These are phyloP conservation scores for Colletotrichum tanaceti DNA, from an alignment of 2,329 filamentous ascomycete genomes.

Conservation along the genomic window DNA sequence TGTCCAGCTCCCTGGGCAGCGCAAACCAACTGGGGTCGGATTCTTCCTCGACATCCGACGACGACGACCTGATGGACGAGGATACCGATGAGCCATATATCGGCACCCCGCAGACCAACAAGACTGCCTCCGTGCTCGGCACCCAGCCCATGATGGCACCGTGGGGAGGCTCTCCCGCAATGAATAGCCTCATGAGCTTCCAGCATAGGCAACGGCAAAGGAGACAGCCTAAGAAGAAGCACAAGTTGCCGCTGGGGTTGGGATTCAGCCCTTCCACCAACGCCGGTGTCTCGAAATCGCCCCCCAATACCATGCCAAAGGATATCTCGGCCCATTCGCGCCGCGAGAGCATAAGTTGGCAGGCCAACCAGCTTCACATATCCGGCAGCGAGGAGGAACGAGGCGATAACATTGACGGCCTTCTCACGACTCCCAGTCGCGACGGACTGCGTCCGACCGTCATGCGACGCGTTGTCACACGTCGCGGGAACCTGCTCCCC, in stretches of 20 bases:
- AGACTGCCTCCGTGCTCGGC: slow-evolving; percentile 61
- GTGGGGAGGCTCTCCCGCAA: slow-evolving; percentile 77
- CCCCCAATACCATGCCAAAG: slow-evolving; percentile 64
- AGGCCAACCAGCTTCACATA: slow-evolving; percentile 88
- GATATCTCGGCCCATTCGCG: slow-evolving; percentile 64
- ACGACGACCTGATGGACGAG: slow-evolving; percentile 77
- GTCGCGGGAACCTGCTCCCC: slow-evolving; percentile 89
- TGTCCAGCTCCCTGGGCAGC: slow-evolving; percentile 84
- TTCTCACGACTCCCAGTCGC: slow-evolving; percentile 56
- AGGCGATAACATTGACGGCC: slow-evolving; percentile 71
- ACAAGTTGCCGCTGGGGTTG: slow-evolving; percentile 59
- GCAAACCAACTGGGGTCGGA: slow-evolving; percentile 80
- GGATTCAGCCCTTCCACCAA: slow-evolving; percentile 60
- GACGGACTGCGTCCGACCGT: slow-evolving; percentile 75
- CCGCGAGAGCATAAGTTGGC: slow-evolving; percentile 89
- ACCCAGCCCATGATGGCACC: slow-evolving; percentile 63
- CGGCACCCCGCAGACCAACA: slow-evolving; percentile 82
- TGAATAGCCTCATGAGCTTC: slow-evolving; percentile 85
- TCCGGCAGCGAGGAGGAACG: slow-evolving; percentile 77
- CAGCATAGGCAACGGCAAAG: slow-evolving; percentile 79
- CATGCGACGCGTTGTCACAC: slow-evolving; percentile 83
- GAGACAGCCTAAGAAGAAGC: slow-evolving; percentile 71
- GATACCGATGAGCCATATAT: slow-evolving; percentile 84
- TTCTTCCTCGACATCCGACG: slow-evolving; percentile 78
- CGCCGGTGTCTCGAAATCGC: slow-evolving; percentile 74